A percentile compares a stretch with the other conserved stretches of the same genome.
Evolutionary conservation across 2,329 filamentous ascomycete genomes (phyloP).

Genomic region (Graphium sp.): DNA sequence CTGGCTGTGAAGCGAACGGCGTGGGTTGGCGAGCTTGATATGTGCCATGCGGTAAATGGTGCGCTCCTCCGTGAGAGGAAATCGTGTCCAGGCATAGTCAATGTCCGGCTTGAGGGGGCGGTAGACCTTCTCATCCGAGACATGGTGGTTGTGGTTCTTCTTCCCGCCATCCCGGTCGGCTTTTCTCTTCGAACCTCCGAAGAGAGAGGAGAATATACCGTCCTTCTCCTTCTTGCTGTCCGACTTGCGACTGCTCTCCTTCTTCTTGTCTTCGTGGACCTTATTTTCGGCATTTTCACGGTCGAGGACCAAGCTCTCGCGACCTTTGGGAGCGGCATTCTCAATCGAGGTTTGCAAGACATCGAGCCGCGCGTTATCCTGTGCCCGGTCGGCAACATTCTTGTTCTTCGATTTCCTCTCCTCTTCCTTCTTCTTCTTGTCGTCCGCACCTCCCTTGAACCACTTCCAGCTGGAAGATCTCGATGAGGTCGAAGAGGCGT

Average conservation of each 20-base stretch:
- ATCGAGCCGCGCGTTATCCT: slow-evolving; percentile 73
- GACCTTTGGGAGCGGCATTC: slow-evolving; percentile 40
- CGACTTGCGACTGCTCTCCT: slow-evolving; percentile 58
- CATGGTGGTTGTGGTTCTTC: slow-evolving; percentile 55
- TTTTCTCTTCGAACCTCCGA: slow-evolving; percentile 81
- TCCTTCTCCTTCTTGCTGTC: slow-evolving; percentile 85
- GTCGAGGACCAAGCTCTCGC: slow-evolving; percentile 74
- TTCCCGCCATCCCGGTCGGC: slow-evolving; percentile 56
- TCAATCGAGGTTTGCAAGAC: slow-evolving; percentile 81
- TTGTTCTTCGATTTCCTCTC: slow-evolving; percentile 56
- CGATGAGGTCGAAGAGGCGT: slow-evolving; percentile 35
- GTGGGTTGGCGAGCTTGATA: slow-evolving; percentile 95
- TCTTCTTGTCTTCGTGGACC: slow-evolving; percentile 72
- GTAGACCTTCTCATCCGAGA: slow-evolving; percentile 64
- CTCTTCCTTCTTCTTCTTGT: slow-evolving; percentile 42
- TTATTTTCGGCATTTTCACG: slow-evolving; percentile 56
- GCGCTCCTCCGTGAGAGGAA: slow-evolving; percentile 86
- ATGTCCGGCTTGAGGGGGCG: slow-evolving; percentile 68
- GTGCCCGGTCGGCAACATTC: slow-evolving; percentile 34
- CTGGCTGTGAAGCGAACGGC: slow-evolving; percentile 80
- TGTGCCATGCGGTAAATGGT: slow-evolving; percentile 98
- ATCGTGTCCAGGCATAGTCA: slow-evolving; percentile 92
- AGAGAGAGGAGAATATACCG: slow-evolving; percentile 83
- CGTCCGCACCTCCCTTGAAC: slow-evolving; percentile 62
- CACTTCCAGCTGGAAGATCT: slow-evolving; percentile 70